Evolutionary conservation across 495 filamentous ascomycete species (phyloP).

Genomic region (Aspergillus heteromorphus): DNA sequence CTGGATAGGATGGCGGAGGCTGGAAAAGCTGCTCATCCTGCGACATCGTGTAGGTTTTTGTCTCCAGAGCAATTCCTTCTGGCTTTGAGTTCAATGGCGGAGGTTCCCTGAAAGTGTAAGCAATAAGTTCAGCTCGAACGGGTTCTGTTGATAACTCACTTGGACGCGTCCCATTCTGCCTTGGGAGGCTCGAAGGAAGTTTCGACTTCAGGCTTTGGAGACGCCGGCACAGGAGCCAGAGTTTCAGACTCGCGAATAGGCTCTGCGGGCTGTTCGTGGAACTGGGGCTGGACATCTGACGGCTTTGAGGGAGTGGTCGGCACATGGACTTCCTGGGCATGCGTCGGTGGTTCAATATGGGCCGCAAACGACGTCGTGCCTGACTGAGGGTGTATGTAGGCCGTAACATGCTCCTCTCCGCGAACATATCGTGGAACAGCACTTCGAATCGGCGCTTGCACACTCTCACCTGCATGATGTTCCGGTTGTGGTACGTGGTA

Average conservation of each 20-base stretch:
- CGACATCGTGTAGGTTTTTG: conserved; percentile 71
- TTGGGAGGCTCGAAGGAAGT: conserved; percentile 45
- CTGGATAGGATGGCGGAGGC: conserved; percentile 68
- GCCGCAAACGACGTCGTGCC: conserved; percentile 6
- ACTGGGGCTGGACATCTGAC: conserved; percentile 7
- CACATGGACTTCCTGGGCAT: conserved; percentile 1
- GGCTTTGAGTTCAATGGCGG: conserved; percentile 70
- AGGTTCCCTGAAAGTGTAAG: conserved; percentile 52
- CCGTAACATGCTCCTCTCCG: conserved; percentile 38
- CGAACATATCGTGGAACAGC: conserved; percentile 43
- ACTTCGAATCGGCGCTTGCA: conserved; percentile 25
- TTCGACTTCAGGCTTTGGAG: conserved; percentile 31
- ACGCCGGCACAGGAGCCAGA: conserved; percentile 31
- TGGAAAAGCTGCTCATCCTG: conserved; percentile 63
- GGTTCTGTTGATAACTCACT: conserved; percentile 38
- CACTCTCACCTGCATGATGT: background rate
- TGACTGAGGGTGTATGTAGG: conserved; percentile 24
- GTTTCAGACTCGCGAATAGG: conserved; percentile 22
- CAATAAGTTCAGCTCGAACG: background rate
- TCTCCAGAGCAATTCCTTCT: conserved; percentile 72
- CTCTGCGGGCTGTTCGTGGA: conserved; percentile 30
- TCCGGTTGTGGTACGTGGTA: background rate
- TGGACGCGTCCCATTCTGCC: conserved; percentile 62
- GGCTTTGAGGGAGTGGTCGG: conserved; percentile 1
- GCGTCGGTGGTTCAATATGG: conserved; percentile 9